These are phyloP conservation scores for Microdochium paspali DNA, from an alignment of 2,329 filamentous ascomycete genomes.

Conservation along the genomic window DNA sequence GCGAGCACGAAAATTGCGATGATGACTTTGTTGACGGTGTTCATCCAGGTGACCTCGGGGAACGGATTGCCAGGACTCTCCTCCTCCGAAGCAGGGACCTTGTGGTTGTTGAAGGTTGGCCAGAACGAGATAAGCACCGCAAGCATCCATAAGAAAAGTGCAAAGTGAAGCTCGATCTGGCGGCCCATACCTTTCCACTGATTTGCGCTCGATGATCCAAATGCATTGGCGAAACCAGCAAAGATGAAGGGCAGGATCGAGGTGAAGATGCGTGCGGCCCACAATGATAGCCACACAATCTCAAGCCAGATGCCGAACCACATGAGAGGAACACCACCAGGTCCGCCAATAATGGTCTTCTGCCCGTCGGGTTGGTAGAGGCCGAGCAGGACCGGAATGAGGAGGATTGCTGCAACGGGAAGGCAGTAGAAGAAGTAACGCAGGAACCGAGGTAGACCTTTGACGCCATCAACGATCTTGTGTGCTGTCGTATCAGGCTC, in stretches of 20 bases:
- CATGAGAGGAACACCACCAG: constrained; percentile 67
- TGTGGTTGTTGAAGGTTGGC: constrained; percentile 63
- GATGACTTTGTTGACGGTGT: constrained; percentile 74
- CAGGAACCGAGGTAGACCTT: constrained; percentile 48
- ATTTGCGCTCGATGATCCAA: constrained; percentile 75
- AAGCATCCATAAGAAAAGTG: constrained; percentile 87
- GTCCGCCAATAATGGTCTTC: constrained; percentile 45
- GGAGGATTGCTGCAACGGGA: constrained; percentile 52
- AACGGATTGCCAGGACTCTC: constrained; percentile 27
- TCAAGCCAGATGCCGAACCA: constrained; percentile 98
- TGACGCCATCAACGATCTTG: constrained; percentile 49
- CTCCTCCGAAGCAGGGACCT: constrained; percentile 24
- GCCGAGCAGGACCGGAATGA: constrained; percentile 61
- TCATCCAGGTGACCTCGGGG: constrained; percentile 58
- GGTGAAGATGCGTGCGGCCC: constrained; percentile 56
- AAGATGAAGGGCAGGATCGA: constrained; percentile 38
- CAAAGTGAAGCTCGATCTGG: constrained; percentile 75
- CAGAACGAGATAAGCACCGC: constrained; percentile 78
- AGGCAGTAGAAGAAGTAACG: constrained; percentile 65
- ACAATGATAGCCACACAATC: constrained; percentile 84
- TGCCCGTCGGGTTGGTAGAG: constrained; percentile 36
- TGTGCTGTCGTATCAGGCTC: constrained; percentile 52
- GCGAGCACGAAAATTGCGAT: constrained; percentile 74
- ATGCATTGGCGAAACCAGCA: constrained; percentile 53
- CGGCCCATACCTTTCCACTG: constrained; percentile 89